Evolutionary conservation across 371 early-diverging fungal species (phyloP).

Genomic region (Saksenaea vasiformis): DNA sequence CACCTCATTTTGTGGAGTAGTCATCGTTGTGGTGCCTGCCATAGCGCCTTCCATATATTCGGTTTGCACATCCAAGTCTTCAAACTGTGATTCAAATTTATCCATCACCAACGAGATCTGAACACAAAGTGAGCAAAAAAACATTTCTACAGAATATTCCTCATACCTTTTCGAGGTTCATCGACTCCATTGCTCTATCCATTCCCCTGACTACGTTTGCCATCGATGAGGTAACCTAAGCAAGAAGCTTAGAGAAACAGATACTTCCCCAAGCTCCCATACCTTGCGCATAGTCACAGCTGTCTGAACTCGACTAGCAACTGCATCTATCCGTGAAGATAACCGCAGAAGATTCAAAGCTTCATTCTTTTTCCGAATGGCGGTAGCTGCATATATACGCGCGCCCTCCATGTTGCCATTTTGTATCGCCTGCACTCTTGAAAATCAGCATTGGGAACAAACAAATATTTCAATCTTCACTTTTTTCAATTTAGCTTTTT

Average conservation of each 20-base stretch:
- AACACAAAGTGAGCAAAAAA: background rate
- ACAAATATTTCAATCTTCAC: slow-evolving; percentile 34
- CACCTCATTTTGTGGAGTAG: slow-evolving; percentile 93
- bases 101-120: slow-evolving; percentile 94
- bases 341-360: slow-evolving; percentile 84
- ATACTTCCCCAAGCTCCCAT: background rate
- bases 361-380: slow-evolving; percentile 98
- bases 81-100: slow-evolving; percentile 91
- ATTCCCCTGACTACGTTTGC: slow-evolving; percentile 86
- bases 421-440: slow-evolving; percentile 78
- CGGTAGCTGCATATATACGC: slow-evolving; percentile 91
- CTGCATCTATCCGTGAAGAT: slow-evolving; percentile 91
- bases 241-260: background rate
- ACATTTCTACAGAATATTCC: background rate
- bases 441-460: background rate
- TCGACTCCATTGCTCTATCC: slow-evolving; percentile 88
- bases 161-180: slow-evolving; percentile 89
- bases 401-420: slow-evolving; percentile 94
- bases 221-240: slow-evolving; percentile 72
- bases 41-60: slow-evolving; percentile 91
- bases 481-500: slow-evolving; percentile 89
- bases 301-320: slow-evolving; percentile 90
- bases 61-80: slow-evolving; percentile 93
- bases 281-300: slow-evolving; percentile 93
- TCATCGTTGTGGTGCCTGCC: slow-evolving; percentile 80